Percentiles rank a stretch among this genome's conserved stretches.
These are phyloP conservation scores for Phaeosphaeriaceae sp. DNA, from an alignment of 2,329 filamentous ascomycete genomes.

Conservation along the genomic window DNA sequence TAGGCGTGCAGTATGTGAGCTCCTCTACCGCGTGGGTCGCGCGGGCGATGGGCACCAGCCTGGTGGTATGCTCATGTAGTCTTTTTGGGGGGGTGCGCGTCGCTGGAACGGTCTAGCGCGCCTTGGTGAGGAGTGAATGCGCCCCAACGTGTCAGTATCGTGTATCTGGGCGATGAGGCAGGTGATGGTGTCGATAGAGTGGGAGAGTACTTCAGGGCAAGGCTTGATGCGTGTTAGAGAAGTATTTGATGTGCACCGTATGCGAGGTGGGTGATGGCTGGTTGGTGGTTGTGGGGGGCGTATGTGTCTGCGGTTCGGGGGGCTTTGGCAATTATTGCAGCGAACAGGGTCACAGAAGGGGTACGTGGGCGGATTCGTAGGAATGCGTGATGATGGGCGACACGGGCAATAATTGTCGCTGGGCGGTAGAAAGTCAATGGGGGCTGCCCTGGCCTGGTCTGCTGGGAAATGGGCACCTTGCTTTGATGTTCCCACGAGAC, in stretches of 20 bases:
- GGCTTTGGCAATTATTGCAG: conserved; percentile 32
- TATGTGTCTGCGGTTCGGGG: conserved; percentile 7
- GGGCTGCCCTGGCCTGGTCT: conserved; percentile 33
- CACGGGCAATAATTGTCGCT: conserved; percentile 37
- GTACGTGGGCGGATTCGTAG: conserved; percentile 41
- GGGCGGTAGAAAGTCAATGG: conserved; percentile 29
- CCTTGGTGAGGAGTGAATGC: conserved; percentile 18
- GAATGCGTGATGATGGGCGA: conserved; percentile 39
- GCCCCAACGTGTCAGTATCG: too few species aligned
- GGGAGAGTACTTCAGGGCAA: background rate
- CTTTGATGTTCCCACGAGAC: conserved; percentile 19
- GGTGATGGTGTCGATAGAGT: conserved; percentile 9
- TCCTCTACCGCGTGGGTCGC: conserved; percentile 31
- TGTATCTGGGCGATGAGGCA: background rate
- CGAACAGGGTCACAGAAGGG: conserved; percentile 17
- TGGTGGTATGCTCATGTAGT: conserved; percentile 36
- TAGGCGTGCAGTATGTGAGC: conserved; percentile 7
- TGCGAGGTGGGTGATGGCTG: conserved; percentile 33
- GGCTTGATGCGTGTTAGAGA: background rate
- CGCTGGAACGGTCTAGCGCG: conserved; percentile 35
- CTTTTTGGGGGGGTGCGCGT: conserved; percentile 33
- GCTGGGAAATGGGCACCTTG: conserved; percentile 33
- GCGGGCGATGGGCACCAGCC: conserved; percentile 23
- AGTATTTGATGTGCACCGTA: conserved; percentile 25
- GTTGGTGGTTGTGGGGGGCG: conserved; percentile 10